A percentile compares a stretch with the other conserved stretches of the same genome.
These are phyloP conservation scores for Parastagonospora avenae DNA, from an alignment of 2,329 filamentous ascomycete genomes.

Conservation along the genomic window DNA sequence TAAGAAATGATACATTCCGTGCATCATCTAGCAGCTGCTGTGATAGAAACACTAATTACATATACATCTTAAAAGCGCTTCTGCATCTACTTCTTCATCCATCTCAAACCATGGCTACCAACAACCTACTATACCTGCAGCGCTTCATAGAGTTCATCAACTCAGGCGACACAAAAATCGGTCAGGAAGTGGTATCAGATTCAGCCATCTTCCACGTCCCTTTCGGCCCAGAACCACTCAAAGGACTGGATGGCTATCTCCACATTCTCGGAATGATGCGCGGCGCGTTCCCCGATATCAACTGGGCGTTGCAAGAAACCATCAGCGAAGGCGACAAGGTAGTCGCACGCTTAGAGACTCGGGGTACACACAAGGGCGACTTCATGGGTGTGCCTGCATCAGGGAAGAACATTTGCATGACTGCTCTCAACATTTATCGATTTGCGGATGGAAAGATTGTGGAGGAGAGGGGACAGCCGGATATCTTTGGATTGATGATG, in stretches of 20 bases:
- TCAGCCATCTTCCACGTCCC: neutral
- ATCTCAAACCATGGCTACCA: neutral
- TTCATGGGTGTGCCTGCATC: neutral
- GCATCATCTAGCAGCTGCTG: too few species aligned
- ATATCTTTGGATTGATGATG: neutral
- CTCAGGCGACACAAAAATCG: neutral
- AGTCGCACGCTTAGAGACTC: slow-evolving; percentile 1
- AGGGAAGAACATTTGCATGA: neutral
- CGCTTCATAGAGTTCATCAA: slow-evolving; percentile 3
- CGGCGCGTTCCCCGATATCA: slow-evolving; percentile 1
- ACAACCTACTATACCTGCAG: neutral
- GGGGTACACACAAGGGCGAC: slow-evolving; percentile 1
- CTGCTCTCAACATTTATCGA: neutral
- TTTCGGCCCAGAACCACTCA: neutral
- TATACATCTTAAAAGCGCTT: too few species aligned
- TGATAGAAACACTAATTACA: too few species aligned
- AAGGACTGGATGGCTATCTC: slow-evolving; percentile 3
- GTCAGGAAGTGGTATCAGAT: neutral
- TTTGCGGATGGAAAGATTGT: neutral
- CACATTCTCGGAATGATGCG: slow-evolving; percentile 3
- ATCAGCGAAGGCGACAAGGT: slow-evolving; percentile 1
- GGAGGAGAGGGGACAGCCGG: neutral
- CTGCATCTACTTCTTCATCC: too few species aligned
- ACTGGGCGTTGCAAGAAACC: slow-evolving; percentile 6
- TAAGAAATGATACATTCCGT: too few species aligned